phyloP scores from a whole-genome alignment of 371 early-diverging fungal species.

The Mucor racemosus region DNA sequence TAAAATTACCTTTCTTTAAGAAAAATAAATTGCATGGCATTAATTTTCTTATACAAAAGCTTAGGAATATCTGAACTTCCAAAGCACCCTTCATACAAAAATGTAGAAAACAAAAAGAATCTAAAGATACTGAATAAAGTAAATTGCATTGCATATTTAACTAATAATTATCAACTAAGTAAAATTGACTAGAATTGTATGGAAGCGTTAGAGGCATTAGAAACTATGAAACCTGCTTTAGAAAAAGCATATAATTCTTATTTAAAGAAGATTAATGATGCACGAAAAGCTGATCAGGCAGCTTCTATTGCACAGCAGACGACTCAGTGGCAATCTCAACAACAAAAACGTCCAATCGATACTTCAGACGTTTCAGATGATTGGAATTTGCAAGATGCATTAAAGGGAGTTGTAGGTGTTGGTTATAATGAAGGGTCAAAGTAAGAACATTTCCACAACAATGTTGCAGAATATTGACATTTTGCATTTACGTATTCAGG shows the following conservation, averaged over 20 bases:
- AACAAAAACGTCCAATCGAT: background rate
- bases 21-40: background rate
- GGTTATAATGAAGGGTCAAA: slow-evolving; percentile 13
- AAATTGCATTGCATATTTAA: background rate
- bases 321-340: slow-evolving; percentile 7
- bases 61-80: slow-evolving; percentile 59
- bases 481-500: background rate
- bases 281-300: slow-evolving; percentile 11
- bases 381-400: slow-evolving; percentile 53
- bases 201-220: slow-evolving; percentile 54
- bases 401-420: slow-evolving; percentile 51
- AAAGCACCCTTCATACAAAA: slow-evolving; percentile 57
- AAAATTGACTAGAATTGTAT: slow-evolving; percentile 42
- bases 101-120: slow-evolving; percentile 42
- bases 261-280: slow-evolving; percentile 16
- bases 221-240: slow-evolving; percentile 49
- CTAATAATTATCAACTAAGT: background rate
- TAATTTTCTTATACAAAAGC: background rate
- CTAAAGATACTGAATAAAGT: slow-evolving; percentile 39
- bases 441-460: background rate
- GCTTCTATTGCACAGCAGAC: slow-evolving; percentile 7
- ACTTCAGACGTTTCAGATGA: slow-evolving; percentile 8
- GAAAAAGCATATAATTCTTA: slow-evolving; percentile 30
- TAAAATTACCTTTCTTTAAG: slow-evolving; percentile 19
- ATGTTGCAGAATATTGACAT: background rate